These are phyloP conservation scores for Xylaria grammica DNA, from an alignment of 495 filamentous ascomycete species.

Conservation along the genomic window DNA sequence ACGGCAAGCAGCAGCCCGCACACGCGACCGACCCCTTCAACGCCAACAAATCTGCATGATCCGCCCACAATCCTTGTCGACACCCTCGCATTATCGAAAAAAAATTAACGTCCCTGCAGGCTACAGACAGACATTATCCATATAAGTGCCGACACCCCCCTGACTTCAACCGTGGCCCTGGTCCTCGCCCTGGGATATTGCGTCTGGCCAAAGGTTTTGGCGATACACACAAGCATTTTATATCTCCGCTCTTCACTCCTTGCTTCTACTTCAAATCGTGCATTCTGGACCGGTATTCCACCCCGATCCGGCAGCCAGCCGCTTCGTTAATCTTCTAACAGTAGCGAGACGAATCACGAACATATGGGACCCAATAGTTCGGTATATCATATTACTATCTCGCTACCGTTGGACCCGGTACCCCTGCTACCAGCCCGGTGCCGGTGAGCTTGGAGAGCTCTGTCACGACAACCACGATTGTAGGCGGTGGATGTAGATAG, in stretches of 20 bases:
- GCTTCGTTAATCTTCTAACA: not conserved
- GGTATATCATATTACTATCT: not conserved
- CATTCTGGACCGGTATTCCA: not conserved
- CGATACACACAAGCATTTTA: not conserved
- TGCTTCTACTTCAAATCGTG: not conserved
- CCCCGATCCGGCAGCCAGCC: not conserved
- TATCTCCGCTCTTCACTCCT: not conserved
- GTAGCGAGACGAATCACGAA: not conserved
- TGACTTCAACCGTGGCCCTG: not conserved
- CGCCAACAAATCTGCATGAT: slow-evolving; percentile 17
- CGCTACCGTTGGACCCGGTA: not conserved
- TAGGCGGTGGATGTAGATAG: slow-evolving; percentile 8
- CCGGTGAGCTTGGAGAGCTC: slow-evolving; percentile 4
- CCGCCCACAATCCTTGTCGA: slow-evolving; percentile 22
- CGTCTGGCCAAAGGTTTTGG: not conserved
- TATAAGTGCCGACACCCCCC: not conserved
- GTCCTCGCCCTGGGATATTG: not conserved
- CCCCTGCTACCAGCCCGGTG: slow-evolving; percentile 8
- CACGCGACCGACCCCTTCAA: not conserved
- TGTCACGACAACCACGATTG: not conserved
- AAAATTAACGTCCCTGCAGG: not conserved
- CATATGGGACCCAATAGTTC: not conserved
- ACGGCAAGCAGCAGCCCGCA: not conserved
- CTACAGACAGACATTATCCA: not conserved
- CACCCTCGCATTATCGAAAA: slow-evolving; percentile 10